These are phyloP conservation scores for Magnolia sinica DNA, from an alignment of 164 flowering plant species.

Conservation along the genomic window DNA sequence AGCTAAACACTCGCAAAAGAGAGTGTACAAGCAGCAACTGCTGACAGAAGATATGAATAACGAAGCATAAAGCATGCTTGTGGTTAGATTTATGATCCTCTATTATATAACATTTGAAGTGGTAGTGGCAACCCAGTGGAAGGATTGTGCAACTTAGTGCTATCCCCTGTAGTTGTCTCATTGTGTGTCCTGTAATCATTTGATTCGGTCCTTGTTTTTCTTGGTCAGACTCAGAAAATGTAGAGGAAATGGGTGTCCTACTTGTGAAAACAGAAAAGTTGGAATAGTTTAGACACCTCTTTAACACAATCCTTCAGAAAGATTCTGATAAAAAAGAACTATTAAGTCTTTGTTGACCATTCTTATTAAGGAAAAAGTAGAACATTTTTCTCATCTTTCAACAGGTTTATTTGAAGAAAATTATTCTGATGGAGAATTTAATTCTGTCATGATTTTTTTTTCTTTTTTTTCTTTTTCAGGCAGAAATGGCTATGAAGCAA, in stretches of 20 bases:
- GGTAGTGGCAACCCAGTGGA: neutral
- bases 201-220: too few species aligned
- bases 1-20: neutral
- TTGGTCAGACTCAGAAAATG: too few species aligned
- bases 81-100: neutral
- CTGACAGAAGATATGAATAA: neutral
- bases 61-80: neutral
- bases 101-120: neutral
- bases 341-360: neutral
- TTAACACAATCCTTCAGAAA: neutral
- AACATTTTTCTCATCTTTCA: neutral
- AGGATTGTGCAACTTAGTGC: neutral
- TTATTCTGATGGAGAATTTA: neutral
- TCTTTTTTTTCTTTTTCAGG: slow-evolving; percentile 39
- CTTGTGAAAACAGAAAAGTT: too few species aligned
- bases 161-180: neutral
- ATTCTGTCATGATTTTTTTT: neutral
- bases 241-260: too few species aligned
- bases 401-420: neutral
- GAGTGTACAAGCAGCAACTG: neutral
- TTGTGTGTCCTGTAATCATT: neutral
- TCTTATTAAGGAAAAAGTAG: neutral
- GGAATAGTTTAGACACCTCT: neutral
- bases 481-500: slow-evolving; percentile 90
- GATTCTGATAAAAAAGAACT: neutral